Conservation (phyloP, 768 basidiomycete species). For the Candolleomyces eurysporus region DNA sequence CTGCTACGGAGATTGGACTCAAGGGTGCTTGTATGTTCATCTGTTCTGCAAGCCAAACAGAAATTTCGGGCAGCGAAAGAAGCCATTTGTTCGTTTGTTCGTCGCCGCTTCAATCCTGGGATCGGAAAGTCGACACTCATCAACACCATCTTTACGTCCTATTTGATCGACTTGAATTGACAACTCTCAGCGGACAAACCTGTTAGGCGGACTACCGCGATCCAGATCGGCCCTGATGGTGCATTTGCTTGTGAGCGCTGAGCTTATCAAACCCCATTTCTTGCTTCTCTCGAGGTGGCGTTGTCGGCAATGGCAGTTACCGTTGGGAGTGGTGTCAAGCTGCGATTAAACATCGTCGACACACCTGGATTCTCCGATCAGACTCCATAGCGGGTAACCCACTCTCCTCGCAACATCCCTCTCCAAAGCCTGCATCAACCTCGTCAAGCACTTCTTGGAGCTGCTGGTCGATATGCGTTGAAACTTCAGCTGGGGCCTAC, state of each 20-base stretch:
- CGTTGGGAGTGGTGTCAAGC: slow-evolving; percentile 37
- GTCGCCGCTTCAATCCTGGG: neutral
- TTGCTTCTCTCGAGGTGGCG: neutral
- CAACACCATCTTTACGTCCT: too few species aligned
- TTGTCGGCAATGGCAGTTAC: slow-evolving; percentile 59
- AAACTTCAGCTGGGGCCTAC: too few species aligned
- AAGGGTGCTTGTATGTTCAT: neutral
- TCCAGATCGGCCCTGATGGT: slow-evolving; percentile 96
- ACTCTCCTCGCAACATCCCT: too few species aligned
- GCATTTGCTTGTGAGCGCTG: slow-evolving; percentile 23
- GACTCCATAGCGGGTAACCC: too few species aligned
- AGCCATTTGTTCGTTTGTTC: neutral
- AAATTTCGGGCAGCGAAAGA: slow-evolving; percentile 5
- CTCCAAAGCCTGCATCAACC: too few species aligned
- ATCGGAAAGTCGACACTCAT: too few species aligned
- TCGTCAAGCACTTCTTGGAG: too few species aligned
- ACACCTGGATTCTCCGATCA: slow-evolving; percentile 54
- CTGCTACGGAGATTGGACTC: neutral
- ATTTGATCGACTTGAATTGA: neutral
- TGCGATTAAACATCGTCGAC: slow-evolving; percentile 95
- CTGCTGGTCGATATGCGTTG: too few species aligned
- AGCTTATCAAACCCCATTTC: neutral
- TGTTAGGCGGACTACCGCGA: slow-evolving; percentile 94
- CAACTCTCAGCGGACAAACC: slow-evolving; percentile 38
- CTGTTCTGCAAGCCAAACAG: neutral